Percentiles rank a stretch among this genome's conserved stretches.
Conservation (phyloP, 2,329 filamentous ascomycete species). For the Spiromastix sp. region DNA sequence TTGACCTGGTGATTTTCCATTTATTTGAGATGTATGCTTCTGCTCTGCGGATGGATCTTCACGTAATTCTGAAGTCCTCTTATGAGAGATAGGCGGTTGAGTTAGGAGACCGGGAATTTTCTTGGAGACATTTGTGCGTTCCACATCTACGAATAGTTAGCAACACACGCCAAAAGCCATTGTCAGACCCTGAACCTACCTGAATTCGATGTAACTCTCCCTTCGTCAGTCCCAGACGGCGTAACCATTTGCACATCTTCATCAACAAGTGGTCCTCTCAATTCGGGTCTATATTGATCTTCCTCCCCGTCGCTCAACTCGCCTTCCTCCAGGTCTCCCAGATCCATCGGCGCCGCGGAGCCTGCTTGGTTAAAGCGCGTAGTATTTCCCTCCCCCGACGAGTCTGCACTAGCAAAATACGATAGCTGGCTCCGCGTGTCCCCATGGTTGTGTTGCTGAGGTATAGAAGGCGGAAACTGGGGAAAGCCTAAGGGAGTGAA, state of each 20-base stretch:
- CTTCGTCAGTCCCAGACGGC: too few species aligned
- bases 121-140: too few species aligned
- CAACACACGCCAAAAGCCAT: too few species aligned
- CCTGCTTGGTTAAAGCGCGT: neutral
- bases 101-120: too few species aligned
- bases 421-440: neutral
- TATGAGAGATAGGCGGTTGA: too few species aligned
- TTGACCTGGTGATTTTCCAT: conserved; percentile 25
- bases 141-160: too few species aligned
- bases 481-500: conserved; percentile 11
- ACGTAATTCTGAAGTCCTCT: too few species aligned
- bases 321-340: conserved; percentile 56
- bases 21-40: neutral
- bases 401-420: neutral
- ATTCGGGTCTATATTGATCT: conserved; percentile 3
- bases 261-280: too few species aligned
- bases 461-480: conserved; percentile 7
- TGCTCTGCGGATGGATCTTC: too few species aligned
- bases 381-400: neutral
- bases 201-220: too few species aligned
- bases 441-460: neutral
- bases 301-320: conserved; percentile 61
- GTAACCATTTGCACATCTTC: too few species aligned
- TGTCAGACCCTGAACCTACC: too few species aligned
- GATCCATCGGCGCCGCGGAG: conserved; percentile 16